Evolutionary conservation across 2,329 filamentous ascomycete species (phyloP).

Genomic region (Diaporthe caulivora): DNA sequence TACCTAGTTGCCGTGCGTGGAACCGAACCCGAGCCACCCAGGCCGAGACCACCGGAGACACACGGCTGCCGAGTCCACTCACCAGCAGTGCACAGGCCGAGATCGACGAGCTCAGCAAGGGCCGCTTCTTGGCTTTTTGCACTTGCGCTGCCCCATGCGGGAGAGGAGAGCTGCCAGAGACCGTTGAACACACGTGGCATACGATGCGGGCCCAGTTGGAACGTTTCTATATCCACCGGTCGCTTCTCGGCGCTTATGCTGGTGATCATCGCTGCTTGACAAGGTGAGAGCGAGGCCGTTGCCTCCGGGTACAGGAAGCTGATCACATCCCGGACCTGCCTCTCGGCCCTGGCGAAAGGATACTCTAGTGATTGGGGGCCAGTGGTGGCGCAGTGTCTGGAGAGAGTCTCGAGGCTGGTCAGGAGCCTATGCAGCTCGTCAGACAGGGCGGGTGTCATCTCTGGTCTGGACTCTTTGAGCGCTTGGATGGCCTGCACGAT

Average conservation of each 20-base stretch:
- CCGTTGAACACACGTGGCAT: conserved; percentile 48
- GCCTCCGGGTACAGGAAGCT: conserved; percentile 44
- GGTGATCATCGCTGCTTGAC: background rate
- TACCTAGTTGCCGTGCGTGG: background rate
- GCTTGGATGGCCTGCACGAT: conserved; percentile 54
- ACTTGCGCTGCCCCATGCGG: conserved; percentile 47
- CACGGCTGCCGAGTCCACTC: background rate
- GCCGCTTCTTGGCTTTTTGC: conserved; percentile 45
- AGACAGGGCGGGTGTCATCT: conserved; percentile 41
- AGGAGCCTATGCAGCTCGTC: conserved; percentile 41
- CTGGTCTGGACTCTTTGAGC: conserved; percentile 49
- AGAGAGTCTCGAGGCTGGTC: conserved; percentile 42
- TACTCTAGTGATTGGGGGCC: conserved; percentile 37
- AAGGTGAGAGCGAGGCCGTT: background rate
- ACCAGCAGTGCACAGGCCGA: conserved; percentile 45
- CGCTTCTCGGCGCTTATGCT: background rate
- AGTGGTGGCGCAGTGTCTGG: conserved; percentile 43
- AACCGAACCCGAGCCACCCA: no score
- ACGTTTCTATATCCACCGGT: conserved; percentile 41
- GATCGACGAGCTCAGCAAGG: conserved; percentile 44
- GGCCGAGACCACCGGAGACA: background rate
- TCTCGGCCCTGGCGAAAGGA: conserved; percentile 46
- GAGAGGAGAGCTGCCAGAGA: conserved; percentile 49
- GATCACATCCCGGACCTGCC: conserved; percentile 49
- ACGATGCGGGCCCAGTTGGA: conserved; percentile 40